phyloP scores from a whole-genome alignment of 2,329 filamentous ascomycete genomes.

The Fusarium marasasianum region DNA sequence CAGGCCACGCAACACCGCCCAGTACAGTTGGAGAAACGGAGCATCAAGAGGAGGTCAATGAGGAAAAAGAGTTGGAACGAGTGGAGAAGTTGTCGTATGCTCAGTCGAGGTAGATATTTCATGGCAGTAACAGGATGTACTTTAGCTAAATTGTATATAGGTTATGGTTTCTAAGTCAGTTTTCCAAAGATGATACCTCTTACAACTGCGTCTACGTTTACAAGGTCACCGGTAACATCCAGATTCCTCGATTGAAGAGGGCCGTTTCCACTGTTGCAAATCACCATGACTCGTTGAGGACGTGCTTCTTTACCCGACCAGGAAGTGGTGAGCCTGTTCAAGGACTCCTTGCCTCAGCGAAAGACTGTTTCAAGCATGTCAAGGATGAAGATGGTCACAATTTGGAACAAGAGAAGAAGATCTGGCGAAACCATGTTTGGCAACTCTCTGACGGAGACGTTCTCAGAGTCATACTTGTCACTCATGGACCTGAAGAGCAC shows the following conservation, averaged over 20 bases:
- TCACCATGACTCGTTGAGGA: not conserved
- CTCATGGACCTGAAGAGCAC: not conserved
- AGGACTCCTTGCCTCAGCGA: not conserved
- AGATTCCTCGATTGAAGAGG: not conserved
- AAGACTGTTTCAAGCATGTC: not conserved
- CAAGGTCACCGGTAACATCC: not conserved
- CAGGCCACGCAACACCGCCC: not conserved
- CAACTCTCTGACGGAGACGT: not conserved
- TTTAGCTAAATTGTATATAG: constrained; percentile 5
- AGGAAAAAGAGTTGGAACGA: not conserved
- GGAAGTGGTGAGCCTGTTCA: not conserved
- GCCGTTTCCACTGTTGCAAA: not conserved
- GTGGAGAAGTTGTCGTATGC: not conserved
- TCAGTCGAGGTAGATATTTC: not conserved
- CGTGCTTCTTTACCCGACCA: not conserved
- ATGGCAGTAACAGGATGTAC: not conserved
- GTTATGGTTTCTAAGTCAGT: constrained; percentile 1
- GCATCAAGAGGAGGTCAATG: not conserved
- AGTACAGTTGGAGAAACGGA: not conserved
- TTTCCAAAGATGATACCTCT: not conserved
- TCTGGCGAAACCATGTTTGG: not conserved
- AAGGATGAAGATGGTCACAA: not conserved
- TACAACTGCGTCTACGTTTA: not conserved
- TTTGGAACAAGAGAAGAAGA: not conserved
- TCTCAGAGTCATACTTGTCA: not conserved